phyloP scores from a whole-genome alignment of 2,329 filamentous ascomycete genomes.

The Pestalotiopsis fici region DNA sequence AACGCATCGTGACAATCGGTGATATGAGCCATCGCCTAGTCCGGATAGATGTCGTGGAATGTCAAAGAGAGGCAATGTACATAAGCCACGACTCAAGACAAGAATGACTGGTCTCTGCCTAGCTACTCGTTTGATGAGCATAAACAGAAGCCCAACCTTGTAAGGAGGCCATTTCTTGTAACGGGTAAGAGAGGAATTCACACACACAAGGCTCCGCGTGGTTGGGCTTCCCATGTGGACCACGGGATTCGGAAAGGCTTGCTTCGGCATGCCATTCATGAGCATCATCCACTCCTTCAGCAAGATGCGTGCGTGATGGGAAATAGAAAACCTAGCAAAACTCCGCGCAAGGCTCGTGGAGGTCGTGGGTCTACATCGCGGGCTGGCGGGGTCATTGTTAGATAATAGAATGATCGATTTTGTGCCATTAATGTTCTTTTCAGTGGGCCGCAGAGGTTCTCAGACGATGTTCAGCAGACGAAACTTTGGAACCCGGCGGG shows the following conservation, averaged over 20 bases:
- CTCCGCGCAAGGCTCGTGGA: background rate
- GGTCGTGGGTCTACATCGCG: background rate
- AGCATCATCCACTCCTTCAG: background rate
- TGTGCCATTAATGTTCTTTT: background rate
- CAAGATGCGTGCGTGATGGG: background rate
- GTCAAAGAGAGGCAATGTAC: background rate
- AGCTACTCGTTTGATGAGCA: no score
- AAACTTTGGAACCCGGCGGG: background rate
- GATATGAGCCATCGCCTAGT: background rate
- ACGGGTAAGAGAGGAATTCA: no score
- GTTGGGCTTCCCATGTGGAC: background rate
- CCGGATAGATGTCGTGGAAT: background rate
- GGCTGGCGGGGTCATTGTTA: background rate
- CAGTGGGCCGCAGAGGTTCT: background rate
- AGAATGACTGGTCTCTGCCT: background rate
- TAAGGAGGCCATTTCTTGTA: no score
- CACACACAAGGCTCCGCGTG: no score
- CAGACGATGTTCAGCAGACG: background rate
- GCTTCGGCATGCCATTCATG: background rate
- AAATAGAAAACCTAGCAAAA: background rate
- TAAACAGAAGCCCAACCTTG: no score
- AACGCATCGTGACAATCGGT: no score
- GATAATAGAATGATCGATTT: background rate
- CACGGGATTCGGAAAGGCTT: background rate
- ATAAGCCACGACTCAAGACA: background rate